Percentiles rank a stretch among this genome's conserved stretches.
These are phyloP conservation scores for Chamaecrista fasciculata DNA, from an alignment of 306 rosid genomes.

Conservation along the genomic window DNA sequence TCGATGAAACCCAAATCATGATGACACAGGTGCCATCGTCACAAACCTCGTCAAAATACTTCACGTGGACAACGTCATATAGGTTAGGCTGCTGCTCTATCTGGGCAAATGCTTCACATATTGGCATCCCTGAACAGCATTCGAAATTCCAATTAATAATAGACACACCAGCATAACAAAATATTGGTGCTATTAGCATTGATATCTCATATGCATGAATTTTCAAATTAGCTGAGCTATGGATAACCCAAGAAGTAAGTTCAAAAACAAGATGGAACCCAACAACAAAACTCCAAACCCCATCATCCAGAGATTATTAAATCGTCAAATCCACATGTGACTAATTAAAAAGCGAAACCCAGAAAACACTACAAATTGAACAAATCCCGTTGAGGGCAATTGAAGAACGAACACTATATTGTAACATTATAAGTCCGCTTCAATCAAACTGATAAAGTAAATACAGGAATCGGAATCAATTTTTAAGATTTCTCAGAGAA, in stretches of 20 bases:
- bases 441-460: background rate
- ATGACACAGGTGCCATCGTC: too few species aligned
- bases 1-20: constrained; percentile 17
- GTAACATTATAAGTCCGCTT: background rate
- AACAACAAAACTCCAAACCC: background rate
- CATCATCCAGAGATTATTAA: background rate
- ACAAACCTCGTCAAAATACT: constrained; percentile 91
- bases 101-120: constrained; percentile 93
- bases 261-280: background rate
- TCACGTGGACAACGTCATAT: constrained; percentile 96
- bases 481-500: background rate
- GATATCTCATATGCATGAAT: background rate
- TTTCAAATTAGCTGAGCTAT: background rate
- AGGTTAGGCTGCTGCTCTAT: constrained; percentile 86
- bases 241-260: background rate
- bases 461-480: background rate
- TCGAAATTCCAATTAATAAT: background rate
- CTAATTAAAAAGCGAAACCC: background rate
- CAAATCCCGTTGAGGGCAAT: background rate
- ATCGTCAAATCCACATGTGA: too few species aligned
- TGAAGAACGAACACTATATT: background rate
- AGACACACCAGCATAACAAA: background rate
- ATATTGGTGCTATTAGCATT: background rate
- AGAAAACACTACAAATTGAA: constrained; percentile 2
- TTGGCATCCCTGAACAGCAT: constrained; percentile 80